Conservation (phyloP, 2,329 filamentous ascomycete species). For the Thermothelomyces thermophilus region DNA sequence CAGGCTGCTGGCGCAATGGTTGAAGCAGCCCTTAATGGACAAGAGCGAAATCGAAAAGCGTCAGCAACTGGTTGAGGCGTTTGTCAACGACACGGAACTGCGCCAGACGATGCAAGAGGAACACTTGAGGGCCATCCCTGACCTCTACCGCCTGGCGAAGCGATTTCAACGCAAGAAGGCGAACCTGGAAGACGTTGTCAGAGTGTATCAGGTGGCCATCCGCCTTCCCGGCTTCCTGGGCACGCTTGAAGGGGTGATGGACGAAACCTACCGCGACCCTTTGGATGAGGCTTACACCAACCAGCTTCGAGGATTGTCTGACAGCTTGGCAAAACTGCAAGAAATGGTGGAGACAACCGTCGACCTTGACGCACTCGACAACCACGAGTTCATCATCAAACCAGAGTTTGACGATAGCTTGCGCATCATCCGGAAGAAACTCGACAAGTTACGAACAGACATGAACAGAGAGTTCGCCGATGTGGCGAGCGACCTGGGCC, state of each 20-base stretch:
- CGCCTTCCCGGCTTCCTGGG: constrained; percentile 83
- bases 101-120: constrained; percentile 96
- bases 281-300: constrained; percentile 81
- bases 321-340: constrained; percentile 76
- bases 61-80: constrained; percentile 91
- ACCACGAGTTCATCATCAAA: constrained; percentile 98
- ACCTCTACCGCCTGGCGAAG: constrained; percentile 88
- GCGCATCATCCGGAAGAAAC: constrained; percentile 79
- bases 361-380: constrained; percentile 88
- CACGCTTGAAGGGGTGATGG: constrained; percentile 89
- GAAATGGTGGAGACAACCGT: constrained; percentile 99
- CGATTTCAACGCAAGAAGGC: constrained; percentile 89
- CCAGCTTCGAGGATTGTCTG: constrained; percentile 69
- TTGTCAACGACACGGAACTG: constrained; percentile 85
- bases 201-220: constrained; percentile 91
- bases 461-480: constrained; percentile 77
- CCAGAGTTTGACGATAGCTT: constrained; percentile 91
- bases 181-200: constrained; percentile 89
- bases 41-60: constrained; percentile 81
- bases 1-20: constrained; percentile 84
- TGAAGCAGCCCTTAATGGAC: constrained; percentile 96
- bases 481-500: constrained; percentile 73
- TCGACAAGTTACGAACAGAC: constrained; percentile 74
- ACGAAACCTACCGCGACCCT: constrained; percentile 83
- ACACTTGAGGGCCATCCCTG: constrained; percentile 85